Percentiles rank a stretch among this genome's conserved stretches.
These are phyloP conservation scores for Rheum nobile DNA, from an alignment of 148 eudicot genomes.

Conservation along the genomic window DNA sequence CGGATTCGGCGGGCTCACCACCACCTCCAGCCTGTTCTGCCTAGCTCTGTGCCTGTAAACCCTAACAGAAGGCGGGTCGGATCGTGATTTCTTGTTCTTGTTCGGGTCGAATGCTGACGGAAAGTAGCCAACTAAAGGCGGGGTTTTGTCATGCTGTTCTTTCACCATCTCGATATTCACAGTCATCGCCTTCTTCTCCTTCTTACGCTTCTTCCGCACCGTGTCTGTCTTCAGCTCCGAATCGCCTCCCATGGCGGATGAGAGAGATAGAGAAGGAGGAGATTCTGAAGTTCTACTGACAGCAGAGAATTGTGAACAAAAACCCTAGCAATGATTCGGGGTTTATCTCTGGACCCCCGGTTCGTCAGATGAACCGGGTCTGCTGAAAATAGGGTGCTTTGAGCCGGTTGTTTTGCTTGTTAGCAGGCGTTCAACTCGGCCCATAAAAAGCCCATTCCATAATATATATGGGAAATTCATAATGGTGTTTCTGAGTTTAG, in stretches of 20 bases:
- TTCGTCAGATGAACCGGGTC: neutral
- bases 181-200: conserved; percentile 9
- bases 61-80: conserved; percentile 14
- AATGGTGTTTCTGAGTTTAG: too few relatives aligned
- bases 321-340: neutral
- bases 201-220: conserved; percentile 17
- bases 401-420: neutral
- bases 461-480: too few relatives aligned
- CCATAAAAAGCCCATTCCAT: neutral
- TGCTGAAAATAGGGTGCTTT: neutral
- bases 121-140: conserved; percentile 51
- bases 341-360: neutral
- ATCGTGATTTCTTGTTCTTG: neutral
- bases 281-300: neutral
- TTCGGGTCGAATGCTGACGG: conserved; percentile 50
- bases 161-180: conserved; percentile 21
- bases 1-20: conserved; percentile 37
- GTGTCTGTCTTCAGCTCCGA: conserved; percentile 4
- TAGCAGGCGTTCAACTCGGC: neutral
- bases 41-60: conserved; percentile 23
- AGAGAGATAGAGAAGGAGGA: neutral
- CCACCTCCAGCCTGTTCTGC: conserved; percentile 38
- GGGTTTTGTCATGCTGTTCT: conserved; percentile 19
- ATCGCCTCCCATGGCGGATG: conserved; percentile 13
- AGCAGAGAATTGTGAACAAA: neutral